Evolutionary conservation across 2,329 filamentous ascomycete genomes (phyloP).

Genomic region (Talaromyces atroroseus): DNA sequence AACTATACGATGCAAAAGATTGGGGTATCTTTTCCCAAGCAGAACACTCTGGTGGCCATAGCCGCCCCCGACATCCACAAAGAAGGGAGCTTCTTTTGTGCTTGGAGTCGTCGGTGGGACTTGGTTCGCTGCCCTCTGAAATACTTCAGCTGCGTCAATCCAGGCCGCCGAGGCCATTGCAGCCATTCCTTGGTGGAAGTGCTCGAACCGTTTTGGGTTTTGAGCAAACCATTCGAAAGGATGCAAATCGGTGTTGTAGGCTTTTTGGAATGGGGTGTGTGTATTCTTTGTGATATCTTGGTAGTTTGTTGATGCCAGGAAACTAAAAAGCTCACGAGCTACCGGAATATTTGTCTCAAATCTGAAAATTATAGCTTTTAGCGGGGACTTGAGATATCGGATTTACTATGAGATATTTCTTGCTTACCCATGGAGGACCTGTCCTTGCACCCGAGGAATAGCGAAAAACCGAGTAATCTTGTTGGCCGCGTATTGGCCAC

Average conservation of each 20-base stretch:
- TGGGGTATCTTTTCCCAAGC: not conserved
- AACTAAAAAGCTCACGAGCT: constrained; percentile 15
- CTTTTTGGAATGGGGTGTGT: not conserved
- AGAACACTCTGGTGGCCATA: not conserved
- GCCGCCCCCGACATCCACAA: not conserved
- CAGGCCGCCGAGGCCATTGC: constrained; percentile 11
- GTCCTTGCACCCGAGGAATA: constrained; percentile 10
- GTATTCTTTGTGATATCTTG: constrained; percentile 21
- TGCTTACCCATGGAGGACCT: constrained; percentile 17
- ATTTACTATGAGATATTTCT: no score
- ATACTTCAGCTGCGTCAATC: no score
- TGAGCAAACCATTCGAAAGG: not conserved
- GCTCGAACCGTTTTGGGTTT: not conserved
- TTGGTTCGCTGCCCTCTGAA: no score
- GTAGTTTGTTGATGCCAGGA: constrained; percentile 23
- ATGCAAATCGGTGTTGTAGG: not conserved
- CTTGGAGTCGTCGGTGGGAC: constrained; percentile 1
- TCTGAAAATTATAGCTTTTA: not conserved
- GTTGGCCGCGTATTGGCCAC: constrained; percentile 17
- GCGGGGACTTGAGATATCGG: no score
- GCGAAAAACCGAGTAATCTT: constrained; percentile 17
- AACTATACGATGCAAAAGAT: not conserved
- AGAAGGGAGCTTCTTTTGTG: constrained; percentile 14
- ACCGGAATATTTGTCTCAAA: not conserved
- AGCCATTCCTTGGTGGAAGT: constrained; percentile 17